Base-by-base conservation (phyloP, 345 rosid genomes). In the Populus nigra region DNA sequence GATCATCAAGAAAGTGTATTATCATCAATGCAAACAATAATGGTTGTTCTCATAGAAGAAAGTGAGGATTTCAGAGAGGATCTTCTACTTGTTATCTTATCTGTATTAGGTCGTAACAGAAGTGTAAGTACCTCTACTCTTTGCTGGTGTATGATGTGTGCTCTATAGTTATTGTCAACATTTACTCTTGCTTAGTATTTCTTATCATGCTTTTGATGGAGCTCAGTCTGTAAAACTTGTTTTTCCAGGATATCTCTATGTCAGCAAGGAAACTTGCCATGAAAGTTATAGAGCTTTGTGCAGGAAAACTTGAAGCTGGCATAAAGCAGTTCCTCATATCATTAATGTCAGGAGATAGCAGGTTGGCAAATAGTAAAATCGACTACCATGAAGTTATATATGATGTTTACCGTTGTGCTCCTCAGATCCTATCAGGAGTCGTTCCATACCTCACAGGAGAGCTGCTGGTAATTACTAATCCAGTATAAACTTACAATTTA, bases 361-460 rank as follows among this genome's bases (percentile, higher is more conserved):
- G 85, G 73, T 87, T 77, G 68, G 77, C 66, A 39, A 83, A 87
- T 83, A 73, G 82, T 85, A 86, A 89, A 79, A 89, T 92, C 77
- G 98, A 93, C 87, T 87, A 89, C 84, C 97, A 93, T 87, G 94
- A 96, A 77, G 94, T 93, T 82, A 91, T 93, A 39, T 96, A 86
- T 87, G 99, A 88, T 79, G 74, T 96, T 73, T 91, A 91, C 83
- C 76, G 83, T 74, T 92, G 96, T 83, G 95, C 97, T 77, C 97
- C 98, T 79, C 94, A 93, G 82, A 84, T 90, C 68, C 85, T 96
- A 74, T 80, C 97, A 5, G 98, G 94, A 83, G 96, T 90, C 69
- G 86, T 91, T 71, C 95, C 98, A 16, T 89, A 93, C 84, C 93
- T 96, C 81, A 91, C 90, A 17, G 99, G 99, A 78, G 99, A 96